A percentile compares a stretch with the other conserved stretches of the same genome.
Evolutionary conservation across 805 yeast species (phyloP).

Genomic region (Suhomyces canberraensis): DNA sequence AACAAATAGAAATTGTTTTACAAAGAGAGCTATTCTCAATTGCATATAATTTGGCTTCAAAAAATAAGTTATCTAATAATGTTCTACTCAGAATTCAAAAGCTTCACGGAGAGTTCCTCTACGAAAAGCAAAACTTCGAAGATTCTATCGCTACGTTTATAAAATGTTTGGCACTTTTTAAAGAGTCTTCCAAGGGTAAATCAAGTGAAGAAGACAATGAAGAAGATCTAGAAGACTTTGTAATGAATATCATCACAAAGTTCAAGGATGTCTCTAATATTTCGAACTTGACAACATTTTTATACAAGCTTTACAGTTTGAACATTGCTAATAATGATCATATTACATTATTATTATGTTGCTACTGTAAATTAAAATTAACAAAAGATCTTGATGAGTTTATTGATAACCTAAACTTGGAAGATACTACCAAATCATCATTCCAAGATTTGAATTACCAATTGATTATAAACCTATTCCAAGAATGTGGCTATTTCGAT

Average conservation of each 20-base stretch:
- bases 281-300: constrained; percentile 56
- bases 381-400: constrained; percentile 56
- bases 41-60: constrained; percentile 66
- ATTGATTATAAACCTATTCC: constrained; percentile 62
- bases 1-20: constrained; percentile 64
- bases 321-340: constrained; percentile 72
- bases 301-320: constrained; percentile 56
- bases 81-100: constrained; percentile 27
- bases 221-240: constrained; percentile 32
- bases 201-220: constrained; percentile 15
- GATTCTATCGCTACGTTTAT: constrained; percentile 76
- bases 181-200: constrained; percentile 2
- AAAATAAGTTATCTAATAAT: constrained; percentile 27
- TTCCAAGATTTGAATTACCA: constrained; percentile 59
- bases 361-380: constrained; percentile 73
- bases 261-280: constrained; percentile 78
- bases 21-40: constrained; percentile 68
- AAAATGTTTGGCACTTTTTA: constrained; percentile 32
- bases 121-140: constrained; percentile 58
- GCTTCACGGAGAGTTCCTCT: constrained; percentile 70
- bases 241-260: constrained; percentile 75
- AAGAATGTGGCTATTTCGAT: constrained; percentile 63
- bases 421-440: constrained; percentile 10
- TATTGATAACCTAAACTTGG: constrained; percentile 40
- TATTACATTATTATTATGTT: constrained; percentile 71